Base-by-base conservation (phyloP, 805 yeast species). In the Ogataea henricii region DNA sequence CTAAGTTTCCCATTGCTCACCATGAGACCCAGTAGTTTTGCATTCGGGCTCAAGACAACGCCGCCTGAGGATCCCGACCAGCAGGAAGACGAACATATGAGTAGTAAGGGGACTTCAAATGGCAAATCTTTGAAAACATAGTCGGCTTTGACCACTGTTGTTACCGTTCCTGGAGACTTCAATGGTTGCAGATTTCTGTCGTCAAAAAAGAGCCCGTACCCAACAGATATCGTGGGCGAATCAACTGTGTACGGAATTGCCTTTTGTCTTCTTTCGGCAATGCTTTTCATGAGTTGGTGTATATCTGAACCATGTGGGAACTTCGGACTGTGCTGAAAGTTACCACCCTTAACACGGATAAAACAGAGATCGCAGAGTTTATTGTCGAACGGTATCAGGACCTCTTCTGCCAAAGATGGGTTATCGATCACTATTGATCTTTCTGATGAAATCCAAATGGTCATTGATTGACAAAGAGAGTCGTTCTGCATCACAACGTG, bases 31-130 rank as follows among this genome's bases (percentile, higher is more conserved):
- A 72, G 43, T 9, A 76, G 53, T 12, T 60, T 51, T 16, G 47
- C 45, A 2, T 14, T 10, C 0, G 18, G 13, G 6, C 43, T 40
- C 36, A 72, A 66, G 2, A 75, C 55, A 0, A 76, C 78, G 0
- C 80, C 80, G 0, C 81, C 81, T 1, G 77, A 71, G 3, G 79
- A 74, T 1, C 81, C 81, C 45, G 74, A 71, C 79, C 80, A 76
- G 55, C 78, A 75, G 7, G 74, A 63, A 0, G 77, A 63, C 0
- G 78, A 70, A 1, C 74, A 59, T 0, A 73, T 56, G 2, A 72
- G 54, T 47, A 74, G 33, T 3, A 51, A 42, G 0, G 55, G 52
- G 3, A 54, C 27, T 2, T 27, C 27, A 16, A 40, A 34, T 3
- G 42, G 33, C 13, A 44, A 48, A 3, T 43, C 43, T 6, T 10